Conservation (phyloP, 192 early-diverging fungal species). For the Podochytrium sp. region DNA sequence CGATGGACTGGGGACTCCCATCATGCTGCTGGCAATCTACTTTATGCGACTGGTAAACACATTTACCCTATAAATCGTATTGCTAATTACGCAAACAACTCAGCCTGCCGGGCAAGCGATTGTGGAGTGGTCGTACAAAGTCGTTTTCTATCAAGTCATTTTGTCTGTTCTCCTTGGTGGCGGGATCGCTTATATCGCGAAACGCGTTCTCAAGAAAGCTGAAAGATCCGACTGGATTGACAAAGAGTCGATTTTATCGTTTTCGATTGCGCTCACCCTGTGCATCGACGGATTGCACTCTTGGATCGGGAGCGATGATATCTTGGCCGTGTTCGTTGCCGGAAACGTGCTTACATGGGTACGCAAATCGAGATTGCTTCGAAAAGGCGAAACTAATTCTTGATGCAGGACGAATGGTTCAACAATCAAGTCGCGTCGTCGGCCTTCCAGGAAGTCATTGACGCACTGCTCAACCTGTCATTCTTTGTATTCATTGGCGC, state of each 20-base stretch:
- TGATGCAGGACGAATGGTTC: constrained; percentile 81
- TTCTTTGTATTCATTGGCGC: constrained; percentile 93
- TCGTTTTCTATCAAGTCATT: constrained; percentile 79
- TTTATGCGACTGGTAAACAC: constrained; percentile 48
- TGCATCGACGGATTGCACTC: constrained; percentile 13
- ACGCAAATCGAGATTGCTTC: background rate
- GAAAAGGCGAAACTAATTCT: constrained; percentile 24
- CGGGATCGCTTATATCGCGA: constrained; percentile 69
- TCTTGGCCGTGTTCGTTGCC: constrained; percentile 56
- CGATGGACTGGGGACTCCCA: constrained; percentile 86
- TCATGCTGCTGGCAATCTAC: constrained; percentile 78
- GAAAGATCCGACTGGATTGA: constrained; percentile 78
- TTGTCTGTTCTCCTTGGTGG: constrained; percentile 74
- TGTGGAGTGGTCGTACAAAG: constrained; percentile 76
- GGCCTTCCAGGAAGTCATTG: constrained; percentile 88
- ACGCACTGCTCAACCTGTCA: constrained; percentile 82
- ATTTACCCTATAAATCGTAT: background rate
- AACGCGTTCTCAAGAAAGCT: constrained; percentile 69
- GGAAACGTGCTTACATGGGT: constrained; percentile 37
- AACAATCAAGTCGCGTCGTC: constrained; percentile 78
- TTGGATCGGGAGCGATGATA: constrained; percentile 61
- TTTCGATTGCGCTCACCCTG: constrained; percentile 72
- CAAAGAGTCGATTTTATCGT: constrained; percentile 83
- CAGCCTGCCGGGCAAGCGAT: constrained; percentile 61
- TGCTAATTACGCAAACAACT: background rate